These are phyloP conservation scores for Penicillium diatomitis DNA, from an alignment of 495 filamentous ascomycete species.

Conservation along the genomic window DNA sequence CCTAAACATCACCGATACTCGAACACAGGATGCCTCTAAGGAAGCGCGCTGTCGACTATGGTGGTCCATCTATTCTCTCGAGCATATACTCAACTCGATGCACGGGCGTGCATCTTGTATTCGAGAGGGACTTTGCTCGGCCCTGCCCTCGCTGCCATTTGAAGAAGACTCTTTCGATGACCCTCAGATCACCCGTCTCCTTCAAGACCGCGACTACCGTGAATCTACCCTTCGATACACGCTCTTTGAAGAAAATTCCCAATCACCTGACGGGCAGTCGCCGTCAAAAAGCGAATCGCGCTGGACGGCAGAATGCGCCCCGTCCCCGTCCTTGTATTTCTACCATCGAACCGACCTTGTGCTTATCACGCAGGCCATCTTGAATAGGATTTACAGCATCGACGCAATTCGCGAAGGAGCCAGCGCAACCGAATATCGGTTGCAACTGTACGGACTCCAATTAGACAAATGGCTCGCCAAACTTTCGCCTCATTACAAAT, in stretches of 20 bases:
- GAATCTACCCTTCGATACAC: slow-evolving; percentile 22
- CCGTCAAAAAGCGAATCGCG: not conserved
- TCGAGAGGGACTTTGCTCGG: slow-evolving; percentile 42
- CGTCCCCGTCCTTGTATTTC: slow-evolving; percentile 38
- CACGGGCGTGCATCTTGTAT: slow-evolving; percentile 53
- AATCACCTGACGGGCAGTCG: not conserved
- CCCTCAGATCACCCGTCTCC: slow-evolving; percentile 10
- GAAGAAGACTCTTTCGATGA: slow-evolving; percentile 38
- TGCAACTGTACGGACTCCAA: slow-evolving; percentile 32
- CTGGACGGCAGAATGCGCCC: slow-evolving; percentile 19
- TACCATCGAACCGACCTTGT: slow-evolving; percentile 34
- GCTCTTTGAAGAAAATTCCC: slow-evolving; percentile 15
- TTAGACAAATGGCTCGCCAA: slow-evolving; percentile 45
- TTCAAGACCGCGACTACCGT: slow-evolving; percentile 14
- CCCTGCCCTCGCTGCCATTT: slow-evolving; percentile 43
- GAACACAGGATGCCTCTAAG: slow-evolving; percentile 40
- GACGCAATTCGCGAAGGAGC: slow-evolving; percentile 39
- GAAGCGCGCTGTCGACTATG: slow-evolving; percentile 53
- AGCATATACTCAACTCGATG: slow-evolving; percentile 48
- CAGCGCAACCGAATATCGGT: slow-evolving; percentile 42
- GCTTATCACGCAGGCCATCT: slow-evolving; percentile 41
- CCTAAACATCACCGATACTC: slow-evolving; percentile 43
- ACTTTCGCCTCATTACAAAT: slow-evolving; percentile 38
- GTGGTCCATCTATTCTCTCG: slow-evolving; percentile 54
- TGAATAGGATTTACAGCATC: slow-evolving; percentile 49